Percentiles rank a stretch among this genome's conserved stretches.
phyloP scores from a whole-genome alignment of 73 alveolate genomes.

The Tetrahymena borealis region DNA sequence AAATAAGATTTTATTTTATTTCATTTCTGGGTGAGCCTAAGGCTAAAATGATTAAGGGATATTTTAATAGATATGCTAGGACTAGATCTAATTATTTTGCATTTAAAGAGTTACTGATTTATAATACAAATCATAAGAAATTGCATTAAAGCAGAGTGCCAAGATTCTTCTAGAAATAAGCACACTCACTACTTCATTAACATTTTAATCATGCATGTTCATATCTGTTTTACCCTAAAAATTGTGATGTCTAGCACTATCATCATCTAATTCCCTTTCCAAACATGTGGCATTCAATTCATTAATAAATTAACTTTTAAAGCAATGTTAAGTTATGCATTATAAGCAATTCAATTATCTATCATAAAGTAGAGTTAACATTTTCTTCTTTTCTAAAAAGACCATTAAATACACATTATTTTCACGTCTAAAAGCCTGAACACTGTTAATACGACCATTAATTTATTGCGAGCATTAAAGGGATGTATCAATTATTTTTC shows the following conservation, averaged over 20 bases:
- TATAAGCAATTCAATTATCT: neutral
- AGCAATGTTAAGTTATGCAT: neutral
- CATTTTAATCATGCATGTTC: neutral
- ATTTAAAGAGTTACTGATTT: neutral
- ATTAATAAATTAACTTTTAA: neutral
- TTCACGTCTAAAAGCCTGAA: neutral
- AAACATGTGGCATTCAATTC: neutral
- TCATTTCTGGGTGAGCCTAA: neutral
- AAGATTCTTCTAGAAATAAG: neutral
- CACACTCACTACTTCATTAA: neutral
- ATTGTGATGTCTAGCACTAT: neutral
- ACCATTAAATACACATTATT: neutral
- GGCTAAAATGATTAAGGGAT: neutral
- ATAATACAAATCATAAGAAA: neutral
- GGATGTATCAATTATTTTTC: neutral
- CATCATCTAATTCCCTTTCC: neutral
- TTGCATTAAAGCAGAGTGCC: neutral
- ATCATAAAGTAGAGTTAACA: neutral
- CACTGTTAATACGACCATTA: neutral
- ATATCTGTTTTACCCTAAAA: neutral
- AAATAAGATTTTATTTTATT: neutral
- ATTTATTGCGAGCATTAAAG: neutral
- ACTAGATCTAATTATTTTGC: neutral
- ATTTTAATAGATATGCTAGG: neutral
- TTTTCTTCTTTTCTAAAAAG: neutral